phyloP scores from a whole-genome alignment of 805 yeast species.

The Teunomyces barrocoloradensis region DNA sequence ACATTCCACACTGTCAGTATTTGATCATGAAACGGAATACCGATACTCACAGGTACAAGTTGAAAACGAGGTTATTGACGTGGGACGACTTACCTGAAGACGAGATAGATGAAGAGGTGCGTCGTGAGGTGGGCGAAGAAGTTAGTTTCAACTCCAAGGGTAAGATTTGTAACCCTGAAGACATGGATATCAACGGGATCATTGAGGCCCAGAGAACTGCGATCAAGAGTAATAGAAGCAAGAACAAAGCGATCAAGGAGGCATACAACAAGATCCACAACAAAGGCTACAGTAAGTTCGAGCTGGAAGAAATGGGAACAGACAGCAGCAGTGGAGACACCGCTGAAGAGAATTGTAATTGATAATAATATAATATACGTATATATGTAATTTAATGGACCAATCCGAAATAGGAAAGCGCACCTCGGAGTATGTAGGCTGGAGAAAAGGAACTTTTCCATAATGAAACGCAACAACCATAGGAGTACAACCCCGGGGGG shows the following conservation, averaged over 20 bases:
- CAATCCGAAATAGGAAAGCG: not conserved
- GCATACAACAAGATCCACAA: slow-evolving; percentile 25
- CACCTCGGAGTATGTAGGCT: not conserved
- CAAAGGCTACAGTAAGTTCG: not conserved
- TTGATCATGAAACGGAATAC: slow-evolving; percentile 68
- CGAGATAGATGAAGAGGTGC: slow-evolving; percentile 36
- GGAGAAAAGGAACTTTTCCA: not conserved
- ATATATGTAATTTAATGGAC: not conserved
- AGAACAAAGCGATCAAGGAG: slow-evolving; percentile 42
- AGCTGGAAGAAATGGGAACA: not conserved
- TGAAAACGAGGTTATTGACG: slow-evolving; percentile 61
- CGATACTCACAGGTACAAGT: slow-evolving; percentile 48
- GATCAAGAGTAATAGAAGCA: slow-evolving; percentile 35
- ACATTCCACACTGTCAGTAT: slow-evolving; percentile 82
- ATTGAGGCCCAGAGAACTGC: slow-evolving; percentile 38
- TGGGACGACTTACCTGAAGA: slow-evolving; percentile 64
- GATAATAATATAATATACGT: not conserved
- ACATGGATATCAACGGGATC: slow-evolving; percentile 37
- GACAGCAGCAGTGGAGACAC: not conserved
- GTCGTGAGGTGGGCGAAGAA: slow-evolving; percentile 36
- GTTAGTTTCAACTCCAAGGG: slow-evolving; percentile 35
- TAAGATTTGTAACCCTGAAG: slow-evolving; percentile 31
- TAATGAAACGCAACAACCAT: too few relatives aligned
- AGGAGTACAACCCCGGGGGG: not conserved
- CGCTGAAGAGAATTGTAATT: not conserved